A percentile compares a stretch with the other conserved stretches of the same genome.
Conservation (phyloP, 805 yeast species). For the Groenewaldozyma tartarivorans region DNA sequence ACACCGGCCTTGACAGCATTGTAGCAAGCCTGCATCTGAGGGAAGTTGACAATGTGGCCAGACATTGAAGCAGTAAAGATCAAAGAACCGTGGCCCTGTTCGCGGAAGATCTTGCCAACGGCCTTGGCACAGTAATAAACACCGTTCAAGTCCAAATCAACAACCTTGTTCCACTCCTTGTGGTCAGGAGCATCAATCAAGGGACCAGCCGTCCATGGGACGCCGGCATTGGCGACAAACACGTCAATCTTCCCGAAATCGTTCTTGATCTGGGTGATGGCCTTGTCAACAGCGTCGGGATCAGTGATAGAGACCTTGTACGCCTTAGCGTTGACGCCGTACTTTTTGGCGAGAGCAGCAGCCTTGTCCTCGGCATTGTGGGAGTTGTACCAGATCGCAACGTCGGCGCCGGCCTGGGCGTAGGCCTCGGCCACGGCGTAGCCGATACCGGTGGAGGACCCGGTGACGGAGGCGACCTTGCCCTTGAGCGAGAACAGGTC, state of each 20-base stretch:
- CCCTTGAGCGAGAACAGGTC: slow-evolving; percentile 74
- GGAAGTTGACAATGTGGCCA: slow-evolving; percentile 77
- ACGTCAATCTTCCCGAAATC: slow-evolving; percentile 78
- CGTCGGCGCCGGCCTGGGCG: slow-evolving; percentile 81
- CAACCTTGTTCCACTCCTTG: slow-evolving; percentile 59
- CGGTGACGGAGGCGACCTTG: slow-evolving; percentile 77
- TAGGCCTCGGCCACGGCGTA: slow-evolving; percentile 71
- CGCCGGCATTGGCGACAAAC: slow-evolving; percentile 86
- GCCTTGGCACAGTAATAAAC: slow-evolving; percentile 71
- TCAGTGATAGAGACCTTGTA: slow-evolving; percentile 52
- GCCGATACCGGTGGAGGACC: slow-evolving; percentile 79
- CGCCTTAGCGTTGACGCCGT: slow-evolving; percentile 54
- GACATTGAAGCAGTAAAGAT: slow-evolving; percentile 86
- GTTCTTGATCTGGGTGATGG: slow-evolving; percentile 40
- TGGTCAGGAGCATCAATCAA: slow-evolving; percentile 40
- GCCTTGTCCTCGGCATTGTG: slow-evolving; percentile 59
- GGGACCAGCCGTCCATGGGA: slow-evolving; percentile 67
- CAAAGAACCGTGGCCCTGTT: slow-evolving; percentile 68
- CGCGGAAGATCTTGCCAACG: slow-evolving; percentile 62
- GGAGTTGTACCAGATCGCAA: slow-evolving; percentile 60
- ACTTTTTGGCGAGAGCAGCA: slow-evolving; percentile 41
- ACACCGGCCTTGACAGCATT: slow-evolving; percentile 84
- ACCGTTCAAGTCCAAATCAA: slow-evolving; percentile 70
- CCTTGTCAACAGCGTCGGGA: slow-evolving; percentile 38
- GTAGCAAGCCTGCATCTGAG: slow-evolving; percentile 79